Evolutionary conservation across 225 moss, liverwort and hornwort genomes (phyloP).

Genomic region (Climacium dendroides): DNA sequence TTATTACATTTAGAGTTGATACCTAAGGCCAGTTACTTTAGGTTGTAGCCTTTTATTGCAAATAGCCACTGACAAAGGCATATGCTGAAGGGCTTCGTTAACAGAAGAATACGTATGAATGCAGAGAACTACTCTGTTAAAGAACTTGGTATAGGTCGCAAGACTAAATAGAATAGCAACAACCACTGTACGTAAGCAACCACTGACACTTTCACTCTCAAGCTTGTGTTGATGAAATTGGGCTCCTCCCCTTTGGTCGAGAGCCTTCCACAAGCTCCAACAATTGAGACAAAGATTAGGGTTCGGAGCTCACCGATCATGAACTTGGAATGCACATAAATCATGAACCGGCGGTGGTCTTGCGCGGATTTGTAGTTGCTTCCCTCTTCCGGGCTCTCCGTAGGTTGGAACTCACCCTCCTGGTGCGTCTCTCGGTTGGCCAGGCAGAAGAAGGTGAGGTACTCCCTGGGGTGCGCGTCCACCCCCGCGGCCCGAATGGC

Average conservation of each 20-base stretch:
- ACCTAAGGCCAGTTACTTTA: background rate
- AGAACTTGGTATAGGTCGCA: too few species aligned
- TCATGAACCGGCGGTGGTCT: constrained; percentile 65
- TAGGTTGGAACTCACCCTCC: constrained; percentile 36
- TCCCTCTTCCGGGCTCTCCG: constrained; percentile 15
- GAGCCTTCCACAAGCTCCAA: background rate
- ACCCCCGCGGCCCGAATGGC: constrained; percentile 37
- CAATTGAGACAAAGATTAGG: background rate
- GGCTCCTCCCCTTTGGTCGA: background rate
- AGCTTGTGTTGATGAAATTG: background rate
- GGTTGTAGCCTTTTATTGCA: background rate
- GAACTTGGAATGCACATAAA: constrained; percentile 70
- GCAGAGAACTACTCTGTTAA: background rate
- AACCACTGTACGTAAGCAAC: background rate
- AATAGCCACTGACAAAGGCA: background rate
- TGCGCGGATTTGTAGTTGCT: constrained; percentile 37
- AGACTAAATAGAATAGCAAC: background rate
- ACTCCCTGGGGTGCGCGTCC: constrained; percentile 48
- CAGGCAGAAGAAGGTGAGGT: constrained; percentile 73
- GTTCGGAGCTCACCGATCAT: constrained; percentile 46
- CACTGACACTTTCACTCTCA: background rate
- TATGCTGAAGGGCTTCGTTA: background rate
- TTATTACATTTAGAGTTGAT: too few species aligned
- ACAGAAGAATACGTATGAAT: background rate
- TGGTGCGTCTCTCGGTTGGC: constrained; percentile 46